A percentile compares a stretch with the other conserved stretches of the same genome.
phyloP scores from a whole-genome alignment of 208 protist genomes.

The Crithidia fasciculata region DNA sequence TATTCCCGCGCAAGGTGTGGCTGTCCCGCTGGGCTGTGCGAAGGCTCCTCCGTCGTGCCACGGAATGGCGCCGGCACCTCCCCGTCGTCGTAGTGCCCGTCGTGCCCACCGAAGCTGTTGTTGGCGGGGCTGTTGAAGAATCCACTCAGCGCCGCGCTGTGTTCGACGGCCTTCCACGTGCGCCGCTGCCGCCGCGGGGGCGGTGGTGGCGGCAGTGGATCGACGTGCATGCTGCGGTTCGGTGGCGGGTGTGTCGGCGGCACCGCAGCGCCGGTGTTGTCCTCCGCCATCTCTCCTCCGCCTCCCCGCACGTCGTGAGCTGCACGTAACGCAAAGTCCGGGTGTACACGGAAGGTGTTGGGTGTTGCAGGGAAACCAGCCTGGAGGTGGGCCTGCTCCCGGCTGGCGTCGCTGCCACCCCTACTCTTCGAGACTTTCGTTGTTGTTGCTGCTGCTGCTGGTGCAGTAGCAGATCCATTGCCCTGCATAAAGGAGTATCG shows the following conservation, averaged over 20 bases:
- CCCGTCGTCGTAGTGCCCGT: slow-evolving; percentile 1
- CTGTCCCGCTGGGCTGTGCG: neutral
- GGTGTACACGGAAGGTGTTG: neutral
- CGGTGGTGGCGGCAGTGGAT: neutral
- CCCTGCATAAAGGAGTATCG: slow-evolving; percentile 6
- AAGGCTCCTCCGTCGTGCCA: neutral
- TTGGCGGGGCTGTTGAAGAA: slow-evolving; percentile 36
- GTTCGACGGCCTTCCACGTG: slow-evolving; percentile 36
- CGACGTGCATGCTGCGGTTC: neutral
- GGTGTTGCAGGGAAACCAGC: slow-evolving; percentile 1
- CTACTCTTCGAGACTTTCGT: too few species aligned
- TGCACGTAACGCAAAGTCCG: neutral
- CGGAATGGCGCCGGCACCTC: neutral
- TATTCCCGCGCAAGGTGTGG: neutral
- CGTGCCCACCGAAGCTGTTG: slow-evolving; percentile 4
- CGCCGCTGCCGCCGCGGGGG: slow-evolving; percentile 7
- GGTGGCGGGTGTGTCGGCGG: neutral
- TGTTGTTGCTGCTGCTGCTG: too few species aligned
- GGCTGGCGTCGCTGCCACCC: neutral
- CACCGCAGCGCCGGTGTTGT: neutral
- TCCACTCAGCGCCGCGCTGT: slow-evolving; percentile 41
- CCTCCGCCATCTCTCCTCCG: neutral
- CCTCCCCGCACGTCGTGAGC: neutral
- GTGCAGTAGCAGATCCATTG: too few species aligned
- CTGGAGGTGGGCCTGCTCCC: slow-evolving; percentile 7